These are phyloP conservation scores for Trypanosoma platydactyli DNA, from an alignment of 208 protist species.

Conservation along the genomic window DNA sequence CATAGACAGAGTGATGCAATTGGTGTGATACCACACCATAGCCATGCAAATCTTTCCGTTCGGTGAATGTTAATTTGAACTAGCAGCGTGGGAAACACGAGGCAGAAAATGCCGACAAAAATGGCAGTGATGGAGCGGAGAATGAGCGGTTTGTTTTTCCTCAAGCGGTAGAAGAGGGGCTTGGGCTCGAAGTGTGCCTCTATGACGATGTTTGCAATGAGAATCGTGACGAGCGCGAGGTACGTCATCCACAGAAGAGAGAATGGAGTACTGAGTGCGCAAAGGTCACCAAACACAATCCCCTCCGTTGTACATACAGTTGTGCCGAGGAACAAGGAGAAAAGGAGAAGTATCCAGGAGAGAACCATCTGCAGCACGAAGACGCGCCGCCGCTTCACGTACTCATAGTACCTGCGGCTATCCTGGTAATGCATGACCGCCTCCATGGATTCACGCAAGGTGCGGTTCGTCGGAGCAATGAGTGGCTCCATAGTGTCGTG, in stretches of 20 bases:
- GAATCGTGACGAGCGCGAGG: slow-evolving; percentile 49
- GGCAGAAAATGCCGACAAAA: slow-evolving; percentile 50
- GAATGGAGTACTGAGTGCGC: slow-evolving; percentile 40
- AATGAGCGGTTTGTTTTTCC: slow-evolving; percentile 68
- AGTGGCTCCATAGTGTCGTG: slow-evolving; percentile 44
- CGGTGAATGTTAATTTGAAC: slow-evolving; percentile 65
- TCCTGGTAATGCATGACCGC: slow-evolving; percentile 57
- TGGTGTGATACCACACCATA: slow-evolving; percentile 68
- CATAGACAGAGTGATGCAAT: slow-evolving; percentile 70
- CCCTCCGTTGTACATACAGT: slow-evolving; percentile 59
- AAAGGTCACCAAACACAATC: slow-evolving; percentile 30
- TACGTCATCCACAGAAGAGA: slow-evolving; percentile 68
- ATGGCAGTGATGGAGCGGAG: slow-evolving; percentile 45
- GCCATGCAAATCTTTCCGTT: slow-evolving; percentile 59
- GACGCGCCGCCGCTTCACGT: slow-evolving; percentile 59
- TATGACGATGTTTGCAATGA: slow-evolving; percentile 81
- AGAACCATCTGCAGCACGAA: slow-evolving; percentile 76
- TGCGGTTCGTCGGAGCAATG: slow-evolving; percentile 39
- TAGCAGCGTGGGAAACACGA: slow-evolving; percentile 64
- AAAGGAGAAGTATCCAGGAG: slow-evolving; percentile 54
- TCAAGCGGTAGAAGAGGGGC: slow-evolving; percentile 59
- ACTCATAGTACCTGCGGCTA: slow-evolving; percentile 66
- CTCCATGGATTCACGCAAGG: slow-evolving; percentile 44
- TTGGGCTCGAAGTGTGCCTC: slow-evolving; percentile 80
- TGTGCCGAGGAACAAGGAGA: slow-evolving; percentile 49